Base-by-base conservation (phyloP, 2,329 filamentous ascomycete genomes). In the Aspergillus fructus region DNA sequence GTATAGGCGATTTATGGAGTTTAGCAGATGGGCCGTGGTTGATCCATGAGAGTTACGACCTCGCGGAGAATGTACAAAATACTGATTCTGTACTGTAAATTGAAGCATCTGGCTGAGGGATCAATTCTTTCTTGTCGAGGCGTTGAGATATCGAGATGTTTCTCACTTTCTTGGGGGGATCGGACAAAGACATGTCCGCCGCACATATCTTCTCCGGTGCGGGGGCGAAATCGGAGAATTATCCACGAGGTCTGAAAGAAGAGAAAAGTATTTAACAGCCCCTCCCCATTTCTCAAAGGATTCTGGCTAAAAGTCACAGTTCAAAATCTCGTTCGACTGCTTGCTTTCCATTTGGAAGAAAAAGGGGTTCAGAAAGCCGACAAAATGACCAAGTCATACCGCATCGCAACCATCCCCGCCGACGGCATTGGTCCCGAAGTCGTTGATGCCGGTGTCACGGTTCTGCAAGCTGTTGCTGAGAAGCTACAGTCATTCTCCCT, bases 401-500 rank as follows among this genome's bases (percentile, higher is more conserved):
- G 69, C 51, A 85, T 89, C 59, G 86, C 86, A n/a, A 81, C 79
- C 30, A 87, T 90, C 54, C 85, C 86, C 0, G 88, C 85, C 7
- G 87, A 90, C 66, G 87, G 87, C 53, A 89, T 90, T 59, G 87
- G 88, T 2, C 81, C 81, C 1, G 88, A 90, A 70, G 87, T 90
- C 11, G 83, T 88, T 70, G 76, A 80, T 33, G 85, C 85, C 1
- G 86, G 85, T 2, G 83, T 89, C 8, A 76, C 81, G 42, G 88
- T 87, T 0, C 72, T 90, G 50, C 78, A 85, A 46, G 68, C 71
- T 12, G 59, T 73, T 46, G 61, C 66, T 1, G 62, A 67, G 34
- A 68, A 80, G 1, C 74, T 85, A 1, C 77, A 81, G 40, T 80
- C 81, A 0, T 90, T 90, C 70, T 66, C 75, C 13, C 75, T 90